phyloP scores from a whole-genome alignment of 345 rosid genomes.

The Corymbia maculata region DNA sequence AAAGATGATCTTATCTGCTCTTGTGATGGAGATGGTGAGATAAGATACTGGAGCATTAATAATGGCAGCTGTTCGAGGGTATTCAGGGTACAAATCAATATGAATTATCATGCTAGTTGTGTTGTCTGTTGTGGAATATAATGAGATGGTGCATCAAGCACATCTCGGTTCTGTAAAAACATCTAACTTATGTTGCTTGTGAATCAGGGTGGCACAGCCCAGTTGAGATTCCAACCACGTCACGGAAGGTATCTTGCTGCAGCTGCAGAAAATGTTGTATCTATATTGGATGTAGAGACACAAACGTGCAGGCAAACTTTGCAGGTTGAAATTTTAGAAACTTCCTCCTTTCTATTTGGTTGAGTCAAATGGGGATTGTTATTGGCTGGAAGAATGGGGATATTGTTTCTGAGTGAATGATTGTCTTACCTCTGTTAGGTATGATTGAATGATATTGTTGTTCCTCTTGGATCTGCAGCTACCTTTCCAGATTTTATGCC shows the following conservation, averaged over 20 bases:
- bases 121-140: neutral
- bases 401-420: neutral
- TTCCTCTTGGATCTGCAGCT: neutral
- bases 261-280: conserved; percentile 68
- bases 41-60: conserved; percentile 87
- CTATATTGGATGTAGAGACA: conserved; percentile 85
- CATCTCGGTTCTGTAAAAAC: neutral
- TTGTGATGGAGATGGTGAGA: conserved; percentile 84
- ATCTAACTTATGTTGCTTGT: neutral
- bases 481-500: neutral
- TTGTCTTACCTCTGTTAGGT: neutral
- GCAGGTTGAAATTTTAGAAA: conserved; percentile 31
- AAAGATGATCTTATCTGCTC: conserved; percentile 92
- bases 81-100: conserved; percentile 57
- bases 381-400: neutral
- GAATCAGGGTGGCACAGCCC: conserved; percentile 71
- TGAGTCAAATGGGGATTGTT: neutral
- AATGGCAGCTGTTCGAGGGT: conserved; percentile 68
- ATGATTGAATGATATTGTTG: neutral
- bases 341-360: neutral
- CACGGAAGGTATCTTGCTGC: conserved; percentile 90
- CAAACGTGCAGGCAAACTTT: conserved; percentile 59
- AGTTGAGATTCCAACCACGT: conserved; percentile 89
- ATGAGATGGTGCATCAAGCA: neutral
- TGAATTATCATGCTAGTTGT: neutral